A percentile compares a stretch with the other conserved stretches of the same genome.
Conservation (phyloP, 2,329 filamentous ascomycete species). For the Colletotrichum filicis region DNA sequence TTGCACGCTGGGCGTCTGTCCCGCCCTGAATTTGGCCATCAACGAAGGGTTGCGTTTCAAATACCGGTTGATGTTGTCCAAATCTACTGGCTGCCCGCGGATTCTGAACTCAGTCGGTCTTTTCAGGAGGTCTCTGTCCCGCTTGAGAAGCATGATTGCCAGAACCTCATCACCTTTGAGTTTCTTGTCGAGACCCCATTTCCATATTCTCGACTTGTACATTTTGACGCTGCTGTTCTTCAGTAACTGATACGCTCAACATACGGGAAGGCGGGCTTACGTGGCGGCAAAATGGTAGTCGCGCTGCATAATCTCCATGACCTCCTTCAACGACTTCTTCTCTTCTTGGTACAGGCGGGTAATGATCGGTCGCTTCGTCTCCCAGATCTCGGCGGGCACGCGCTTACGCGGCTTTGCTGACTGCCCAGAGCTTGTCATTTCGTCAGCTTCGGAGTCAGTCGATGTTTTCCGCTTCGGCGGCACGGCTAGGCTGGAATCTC, state of each 20-base stretch:
- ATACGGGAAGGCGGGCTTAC: slow-evolving; percentile 41
- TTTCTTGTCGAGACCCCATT: slow-evolving; percentile 55
- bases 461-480: slow-evolving; percentile 38
- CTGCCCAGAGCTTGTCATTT: slow-evolving; percentile 38
- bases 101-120: slow-evolving; percentile 50
- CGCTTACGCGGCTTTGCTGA: slow-evolving; percentile 39
- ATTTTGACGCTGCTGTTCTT: slow-evolving; percentile 49
- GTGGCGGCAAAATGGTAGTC: slow-evolving; percentile 52
- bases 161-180: slow-evolving; percentile 53
- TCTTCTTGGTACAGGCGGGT: slow-evolving; percentile 52
- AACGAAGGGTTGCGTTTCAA: slow-evolving; percentile 51
- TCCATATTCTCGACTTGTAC: slow-evolving; percentile 55
- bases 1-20: slow-evolving; percentile 44
- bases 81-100: slow-evolving; percentile 50
- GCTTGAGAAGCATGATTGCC: slow-evolving; percentile 49
- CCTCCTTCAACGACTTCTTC: slow-evolving; percentile 52
- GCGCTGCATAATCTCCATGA: slow-evolving; percentile 51
- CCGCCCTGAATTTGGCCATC: slow-evolving; percentile 44
- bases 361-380: slow-evolving; percentile 48
- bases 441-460: slow-evolving; percentile 44
- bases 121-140: slow-evolving; percentile 48
- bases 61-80: slow-evolving; percentile 53
- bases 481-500: neutral
- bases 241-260: neutral
- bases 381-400: slow-evolving; percentile 46